Base-by-base conservation (phyloP, 2,329 filamentous ascomycete genomes). In the Drechslerella stenobrocha region DNA sequence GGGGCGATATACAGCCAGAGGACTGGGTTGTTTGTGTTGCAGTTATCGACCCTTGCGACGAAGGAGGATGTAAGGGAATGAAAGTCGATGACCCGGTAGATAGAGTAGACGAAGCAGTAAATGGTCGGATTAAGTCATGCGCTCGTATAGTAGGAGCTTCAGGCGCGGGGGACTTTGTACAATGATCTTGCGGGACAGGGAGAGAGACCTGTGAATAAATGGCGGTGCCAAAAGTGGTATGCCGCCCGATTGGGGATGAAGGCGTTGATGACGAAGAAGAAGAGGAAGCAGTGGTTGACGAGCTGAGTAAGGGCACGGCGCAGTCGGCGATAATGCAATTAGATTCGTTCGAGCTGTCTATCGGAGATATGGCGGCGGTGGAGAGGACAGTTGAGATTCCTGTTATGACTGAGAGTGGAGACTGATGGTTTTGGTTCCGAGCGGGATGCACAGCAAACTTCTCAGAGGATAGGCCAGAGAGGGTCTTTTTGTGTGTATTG, bases 171-270 rank as follows among this genome's bases (percentile, higher is more conserved):
- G 40, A 52, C 34, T 44, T 50, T 13, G 52, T 42, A 30, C n/a
- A 48, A 53, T 66, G 58, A 26, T 59, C 53, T 26, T 34, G 57
- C 20, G 61, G 61, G 35, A 66, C 44, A 30, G 61, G 61, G 35
- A 66, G 50, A 6, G 46, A 55, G 34, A 60, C 42, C 46, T 67
- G 63, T 60, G 55, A 56, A 44, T 67, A 55, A 47, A 67, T 48
- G 32, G 24, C 50, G 30, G 45, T 45, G 35, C 34, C 37, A 3
- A 32, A 42, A 11, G 48, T 46, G 45, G 55, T 45, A 60, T 50
- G 20, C 9, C 4, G 13, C 56, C 40, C 63, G 46, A 67, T 58
- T 66, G 63, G 63, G 46, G 63, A 67, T 42, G 48, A 23, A 26
- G 50, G n/a, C 44, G 45, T 48, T n/a, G 45, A 60, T 20, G 63